Base-by-base conservation (phyloP, 2,329 filamentous ascomycete genomes). In the Aspergillus awamori region DNA sequence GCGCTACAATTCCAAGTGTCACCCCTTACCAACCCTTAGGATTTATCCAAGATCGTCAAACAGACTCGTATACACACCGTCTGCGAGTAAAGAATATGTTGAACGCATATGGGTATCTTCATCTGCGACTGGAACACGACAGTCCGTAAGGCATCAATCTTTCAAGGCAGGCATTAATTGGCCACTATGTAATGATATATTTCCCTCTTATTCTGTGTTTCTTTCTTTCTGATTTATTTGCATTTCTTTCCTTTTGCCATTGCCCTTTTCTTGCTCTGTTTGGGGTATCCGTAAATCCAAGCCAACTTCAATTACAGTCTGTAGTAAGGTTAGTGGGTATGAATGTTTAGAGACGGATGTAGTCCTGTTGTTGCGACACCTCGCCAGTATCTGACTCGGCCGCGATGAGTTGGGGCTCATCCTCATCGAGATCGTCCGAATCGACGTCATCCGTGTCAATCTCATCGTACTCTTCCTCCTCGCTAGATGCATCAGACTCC, bases 401-500 rank as follows among this genome's bases (percentile, higher is more conserved):
- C 57, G 74, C 70, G 33, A 78, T 66, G 60, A 75, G 68, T 63
- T 76, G 74, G 20, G 72, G 66, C 65, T 82, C 79, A 57, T 81
- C 79, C 51, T 80, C 79, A 56, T 79, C 76, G 56, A 76, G 69
- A 53, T 74, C 79, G 64, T 93, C 91, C 58, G 90, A 93, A 77
- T 93, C 85, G 74, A 75, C 69, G 56, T 94, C 91, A 74, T 93
- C 89, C 73, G 87, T 90, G 73, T 89, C 86, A 67, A 87, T 86
- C 65, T 79, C 78, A 57, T 83, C 79, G 63, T 88, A 83, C 56
- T 84, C 83, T 65, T 89, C 90, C 65, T 92, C 90, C 70, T 93
- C 90, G 81, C 90, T 94, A 60, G 91, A 93, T 53, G 91, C 69
- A 72, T 95, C 91, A 71, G 84, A 88, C 73, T 84, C 83, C 64